Percentiles rank a stretch among this genome's conserved stretches.
Conservation (phyloP, 805 yeast genomes). For the Tetrapisispora taiwanensis region DNA sequence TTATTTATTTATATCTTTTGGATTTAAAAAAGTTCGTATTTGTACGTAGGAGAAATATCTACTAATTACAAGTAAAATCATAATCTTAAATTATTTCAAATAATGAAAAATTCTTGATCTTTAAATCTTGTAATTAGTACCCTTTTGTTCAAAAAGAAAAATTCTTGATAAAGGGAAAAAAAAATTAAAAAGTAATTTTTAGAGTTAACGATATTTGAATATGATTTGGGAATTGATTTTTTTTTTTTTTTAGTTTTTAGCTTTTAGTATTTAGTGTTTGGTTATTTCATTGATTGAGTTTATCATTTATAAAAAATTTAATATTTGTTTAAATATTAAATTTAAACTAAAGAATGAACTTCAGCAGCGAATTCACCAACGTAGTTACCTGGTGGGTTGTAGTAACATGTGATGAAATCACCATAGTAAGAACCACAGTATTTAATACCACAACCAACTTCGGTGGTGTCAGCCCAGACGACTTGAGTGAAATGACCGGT, state of each 20-base stretch:
- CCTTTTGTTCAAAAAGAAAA: no score
- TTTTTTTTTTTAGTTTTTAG: no score
- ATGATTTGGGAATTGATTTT: neutral
- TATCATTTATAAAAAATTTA: no score
- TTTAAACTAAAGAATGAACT: slow-evolving; percentile 15
- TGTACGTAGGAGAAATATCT: no score
- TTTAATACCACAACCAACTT: slow-evolving; percentile 63
- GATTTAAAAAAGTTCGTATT: no score
- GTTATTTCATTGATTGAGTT: no score
- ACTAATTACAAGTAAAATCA: no score
- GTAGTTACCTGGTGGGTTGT: slow-evolving; percentile 65
- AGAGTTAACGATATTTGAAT: neutral
- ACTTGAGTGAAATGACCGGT: slow-evolving; percentile 68
- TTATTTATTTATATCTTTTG: no score
- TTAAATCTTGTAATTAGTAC: no score
- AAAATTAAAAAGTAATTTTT: neutral
- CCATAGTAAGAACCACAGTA: slow-evolving; percentile 45
- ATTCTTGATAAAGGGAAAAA: neutral
- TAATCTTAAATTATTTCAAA: no score
- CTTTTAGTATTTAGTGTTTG: no score
- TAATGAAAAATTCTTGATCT: no score
- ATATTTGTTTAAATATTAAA: neutral
- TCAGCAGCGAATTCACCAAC: slow-evolving; percentile 40
- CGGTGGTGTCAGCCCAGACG: slow-evolving; percentile 53
- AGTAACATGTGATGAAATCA: slow-evolving; percentile 63